Evolutionary conservation across 176 grass and related monocot genomes (phyloP).

Genomic region (Ensete glaucum): DNA sequence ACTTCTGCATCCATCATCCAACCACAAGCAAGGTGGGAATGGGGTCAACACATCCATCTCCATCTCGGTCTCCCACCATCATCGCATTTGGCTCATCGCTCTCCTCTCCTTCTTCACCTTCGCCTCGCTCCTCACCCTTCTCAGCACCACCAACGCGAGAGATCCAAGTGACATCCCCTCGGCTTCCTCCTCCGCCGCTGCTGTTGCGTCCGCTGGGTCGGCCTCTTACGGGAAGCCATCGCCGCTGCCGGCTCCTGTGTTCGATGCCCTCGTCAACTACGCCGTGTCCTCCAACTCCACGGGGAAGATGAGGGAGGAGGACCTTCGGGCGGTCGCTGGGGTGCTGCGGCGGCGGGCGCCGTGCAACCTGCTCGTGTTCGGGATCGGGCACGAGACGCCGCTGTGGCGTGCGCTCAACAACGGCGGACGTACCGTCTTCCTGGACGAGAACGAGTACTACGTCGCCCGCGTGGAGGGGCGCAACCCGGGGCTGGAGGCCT

Average conservation of each 20-base stretch:
- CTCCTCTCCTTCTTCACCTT: slow-evolving; percentile 68
- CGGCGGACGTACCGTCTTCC: slow-evolving; percentile 33
- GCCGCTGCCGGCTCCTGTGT: neutral
- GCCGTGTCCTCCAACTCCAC: slow-evolving; percentile 16
- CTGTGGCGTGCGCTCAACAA: slow-evolving; percentile 27
- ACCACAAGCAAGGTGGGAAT: slow-evolving; percentile 9
- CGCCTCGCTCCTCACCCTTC: slow-evolving; percentile 60
- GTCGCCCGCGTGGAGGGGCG: slow-evolving; percentile 2
- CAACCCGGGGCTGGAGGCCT: slow-evolving; percentile 20
- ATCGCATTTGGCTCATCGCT: slow-evolving; percentile 38
- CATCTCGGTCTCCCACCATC: slow-evolving; percentile 26
- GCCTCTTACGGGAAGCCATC: neutral
- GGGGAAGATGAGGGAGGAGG: slow-evolving; percentile 4
- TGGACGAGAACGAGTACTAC: slow-evolving; percentile 27
- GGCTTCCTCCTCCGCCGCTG: neutral
- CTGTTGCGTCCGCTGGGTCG: neutral
- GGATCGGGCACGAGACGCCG: slow-evolving; percentile 22
- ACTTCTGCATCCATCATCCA: neutral
- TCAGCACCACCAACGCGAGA: slow-evolving; percentile 24
- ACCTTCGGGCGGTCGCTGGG: slow-evolving; percentile 5
- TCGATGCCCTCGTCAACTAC: slow-evolving; percentile 20
- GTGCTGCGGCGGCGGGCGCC: slow-evolving; percentile 10
- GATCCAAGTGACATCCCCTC: neutral
- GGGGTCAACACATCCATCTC: slow-evolving; percentile 12
- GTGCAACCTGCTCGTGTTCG: slow-evolving; percentile 23